Base-by-base conservation (phyloP, 768 basidiomycete genomes). In the Daedalea quercina region DNA sequence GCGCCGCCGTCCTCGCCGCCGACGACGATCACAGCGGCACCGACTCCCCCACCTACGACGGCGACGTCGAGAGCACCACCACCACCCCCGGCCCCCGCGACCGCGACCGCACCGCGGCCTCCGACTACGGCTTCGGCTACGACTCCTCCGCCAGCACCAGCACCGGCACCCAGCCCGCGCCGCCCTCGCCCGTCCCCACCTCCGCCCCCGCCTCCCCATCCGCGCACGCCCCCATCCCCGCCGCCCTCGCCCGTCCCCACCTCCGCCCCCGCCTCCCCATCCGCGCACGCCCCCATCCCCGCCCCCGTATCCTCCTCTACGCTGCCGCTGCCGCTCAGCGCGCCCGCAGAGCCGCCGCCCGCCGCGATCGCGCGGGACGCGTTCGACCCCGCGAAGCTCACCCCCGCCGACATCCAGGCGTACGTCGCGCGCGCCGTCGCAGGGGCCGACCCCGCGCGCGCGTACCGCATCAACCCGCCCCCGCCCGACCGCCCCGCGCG, bases 41-140 rank as follows among this genome's bases (percentile, higher is more conserved):
- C 9, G 90, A 92, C 65, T 90, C 87, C 0, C 90, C 90, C 8
- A 92, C 90, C 0, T 92, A 94, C 67, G 91, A 94, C 63, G 91
- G 91, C 52, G 91, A 94, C 68, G 76, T 94, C 52, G 91, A 93
- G 65, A 86, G 82, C 43, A 82, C 84, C 1, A 85, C 83, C 8
- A 80, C 77, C 22, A 75, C 80, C 45, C 69, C 54, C 64, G 68
- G 48, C 54, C 68, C 55, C 60, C 67, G 53, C 63, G 53, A 60
- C 60, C 55, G 54, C 52, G n/a, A n/a, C n/a, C n/a, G n/a, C n/a
- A n/a, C n/a, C n/a, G 42, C 63, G 37, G 34, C 47, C 59, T 49
- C 44, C 51, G 37, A 40, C 37, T 40, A 40, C 19, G 47, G 50
- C 50, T 44, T 53, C 19, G 57, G 52, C 37, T 60, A 63, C 47